Evolutionary conservation across 1,139 yeast species (phyloP), one percentile per base, ranked within the genome.

Genomic region (Saccharomycopsis hybrid): DNA sequence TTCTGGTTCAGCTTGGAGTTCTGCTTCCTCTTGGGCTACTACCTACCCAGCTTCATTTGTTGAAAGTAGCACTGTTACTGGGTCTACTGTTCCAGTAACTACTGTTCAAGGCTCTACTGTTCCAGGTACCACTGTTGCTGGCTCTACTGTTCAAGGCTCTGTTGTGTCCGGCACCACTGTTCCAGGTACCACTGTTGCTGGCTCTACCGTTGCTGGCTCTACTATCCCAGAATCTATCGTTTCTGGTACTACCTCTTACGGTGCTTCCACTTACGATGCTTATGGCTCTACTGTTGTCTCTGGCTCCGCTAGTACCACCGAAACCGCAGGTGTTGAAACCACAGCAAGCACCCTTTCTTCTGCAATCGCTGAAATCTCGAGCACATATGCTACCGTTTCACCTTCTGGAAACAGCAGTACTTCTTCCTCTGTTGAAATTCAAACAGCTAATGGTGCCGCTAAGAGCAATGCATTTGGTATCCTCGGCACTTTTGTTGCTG

Each of bases 371-470:
- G 18, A 18, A 18, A 18, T 18, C 18, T 18, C 18, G 18, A 18
- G 18, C 18, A 18, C 18, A 18, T 18, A 18, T 18, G 18, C 18
- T 18, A 18, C 18, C 18, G 18, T 18, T 18, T 18, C 18, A 18
- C 18, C 18, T 18, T 18, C 18, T 18, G 18, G 18, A 18, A 18
- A 18, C 18, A 18, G 18, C 18, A 18, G 18, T 18, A 18, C 18
- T 18, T 18, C 18, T 18, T 41, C 53, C 30, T 24, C 47, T 3
- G 41, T 32, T 18, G 29, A 45, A 11, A 24, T 40, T n/a, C 25
- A 18, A 5, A 36, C 32, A 2, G 35, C 53, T 5, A 18, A 18
- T 18, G 18, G 18, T 18, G 18, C 18, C 18, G 18, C 18, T 18
- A 18, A 18, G 18, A 18, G 18, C 18, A 18, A 18, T 18, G 18